Conservation (phyloP, 495 filamentous ascomycete genomes). For the Aspergillus egyptiacus region DNA sequence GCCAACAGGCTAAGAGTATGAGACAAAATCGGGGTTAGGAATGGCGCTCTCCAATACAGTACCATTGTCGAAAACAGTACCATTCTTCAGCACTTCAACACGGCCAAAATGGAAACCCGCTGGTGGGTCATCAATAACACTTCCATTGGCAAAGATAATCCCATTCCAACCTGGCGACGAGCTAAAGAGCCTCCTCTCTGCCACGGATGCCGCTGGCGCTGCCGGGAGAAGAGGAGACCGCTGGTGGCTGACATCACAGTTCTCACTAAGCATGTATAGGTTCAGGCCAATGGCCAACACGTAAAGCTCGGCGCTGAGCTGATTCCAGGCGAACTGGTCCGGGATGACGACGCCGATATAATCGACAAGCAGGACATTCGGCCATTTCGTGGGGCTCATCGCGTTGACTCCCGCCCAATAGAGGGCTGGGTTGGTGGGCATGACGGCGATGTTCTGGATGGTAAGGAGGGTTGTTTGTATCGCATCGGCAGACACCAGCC, state of each 20-base stretch:
- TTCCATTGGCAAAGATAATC: constrained; percentile 13
- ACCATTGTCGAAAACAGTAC: constrained; percentile 6
- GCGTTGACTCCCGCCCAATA: constrained; percentile 12
- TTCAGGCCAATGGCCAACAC: constrained; percentile 10
- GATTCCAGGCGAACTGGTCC: constrained; percentile 9
- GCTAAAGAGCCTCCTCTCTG: neutral
- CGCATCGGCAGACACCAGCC: constrained; percentile 10
- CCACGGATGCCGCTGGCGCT: neutral
- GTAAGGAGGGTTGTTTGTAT: constrained; percentile 5
- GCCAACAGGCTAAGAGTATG: neutral
- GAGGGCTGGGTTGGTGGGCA: constrained; percentile 6
- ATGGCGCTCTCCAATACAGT: constrained; percentile 1
- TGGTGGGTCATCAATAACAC: constrained; percentile 1
- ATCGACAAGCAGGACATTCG: constrained; percentile 10
- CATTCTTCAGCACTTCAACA: constrained; percentile 6
- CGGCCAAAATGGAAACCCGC: neutral
- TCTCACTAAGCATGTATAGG: constrained; percentile 12
- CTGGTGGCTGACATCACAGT: constrained; percentile 11
- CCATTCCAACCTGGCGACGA: constrained; percentile 1
- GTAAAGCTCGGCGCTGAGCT: constrained; percentile 11
- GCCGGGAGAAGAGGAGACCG: constrained; percentile 4
- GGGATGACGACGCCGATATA: constrained; percentile 8
- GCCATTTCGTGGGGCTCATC: constrained; percentile 10
- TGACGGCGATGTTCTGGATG: constrained; percentile 7
- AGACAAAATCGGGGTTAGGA: neutral